Base-by-base conservation (phyloP, 768 basidiomycete species). In the Krasilnikovozyma curviuscula region DNA sequence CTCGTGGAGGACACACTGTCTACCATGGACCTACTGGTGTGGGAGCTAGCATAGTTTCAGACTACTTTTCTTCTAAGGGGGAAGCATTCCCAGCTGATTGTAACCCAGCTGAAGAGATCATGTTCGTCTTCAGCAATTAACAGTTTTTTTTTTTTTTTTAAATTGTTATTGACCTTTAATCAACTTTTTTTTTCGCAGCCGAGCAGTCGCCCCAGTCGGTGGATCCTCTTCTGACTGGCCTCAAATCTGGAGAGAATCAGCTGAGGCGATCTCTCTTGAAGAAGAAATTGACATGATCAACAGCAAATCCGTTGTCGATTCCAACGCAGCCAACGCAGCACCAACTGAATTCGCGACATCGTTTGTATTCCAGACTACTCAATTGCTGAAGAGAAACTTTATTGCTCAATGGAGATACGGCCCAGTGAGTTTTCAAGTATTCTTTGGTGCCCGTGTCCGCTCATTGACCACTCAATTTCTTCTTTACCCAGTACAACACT, bases 21-120 rank as follows among this genome's bases (percentile, higher is more conserved):
- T 53, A 53, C 52, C 31, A 31, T 13, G 53, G 53, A 1, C 25
- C 31, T 1, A 54, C 53, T 3, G 52, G 45, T 0, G 2, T 4
- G 1, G 34, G 30, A 35, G 46, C 52, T 10, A 1, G 18, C n/a
- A 46, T 33, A 5, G 21, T 51, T 4, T 23, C 39, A 12, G 18
- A 13, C 3, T 40, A 40, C 39, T 40, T 40, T 25, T 19, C 21
- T 13, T 25, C 21, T 10, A 23, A 23, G 21, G 39, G 16, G 7
- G 39, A 13, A 7, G 21, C 21, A 19, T 40, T 19, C 19, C 39
- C 39, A 18, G 13, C 39, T 3, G 39, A 40, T 12, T 19, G 21
- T 21, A 40, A 40, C 18, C 39, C 29, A 25, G 29, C 12, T 8
- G 24, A 21, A 37, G 25, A 31, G 4, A 31, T 23, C 16, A 52